Evolutionary conservation across 768 basidiomycete species (phyloP).

Genomic region (Amanita inopinata): DNA sequence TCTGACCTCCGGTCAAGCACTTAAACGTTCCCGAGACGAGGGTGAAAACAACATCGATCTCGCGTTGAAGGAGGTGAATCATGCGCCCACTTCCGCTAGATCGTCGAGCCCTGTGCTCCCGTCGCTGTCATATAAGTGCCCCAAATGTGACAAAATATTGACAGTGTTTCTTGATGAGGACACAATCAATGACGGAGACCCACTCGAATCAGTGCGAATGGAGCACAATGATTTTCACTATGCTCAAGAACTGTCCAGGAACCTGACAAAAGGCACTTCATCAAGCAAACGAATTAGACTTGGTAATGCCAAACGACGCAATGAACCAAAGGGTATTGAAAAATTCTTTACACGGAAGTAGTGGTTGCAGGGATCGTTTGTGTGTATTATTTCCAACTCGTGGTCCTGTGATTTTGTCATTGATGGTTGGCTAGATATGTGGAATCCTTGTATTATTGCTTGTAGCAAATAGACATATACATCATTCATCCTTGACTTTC

Average conservation of each 20-base stretch:
- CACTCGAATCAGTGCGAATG: slow-evolving; percentile 33
- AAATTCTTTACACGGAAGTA: slow-evolving; percentile 28
- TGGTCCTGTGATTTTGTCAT: not conserved
- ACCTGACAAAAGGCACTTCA: slow-evolving; percentile 17
- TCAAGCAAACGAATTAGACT: slow-evolving; percentile 11
- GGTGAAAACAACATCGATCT: slow-evolving; percentile 12
- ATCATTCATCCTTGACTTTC: not conserved
- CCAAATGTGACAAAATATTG: slow-evolving; percentile 39
- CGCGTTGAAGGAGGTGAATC: slow-evolving; percentile 3
- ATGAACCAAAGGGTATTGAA: slow-evolving; percentile 27
- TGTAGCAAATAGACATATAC: not conserved
- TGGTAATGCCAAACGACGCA: slow-evolving; percentile 20
- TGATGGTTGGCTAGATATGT: not conserved
- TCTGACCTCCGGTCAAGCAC: slow-evolving; percentile 35
- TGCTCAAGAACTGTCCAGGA: slow-evolving; percentile 63
- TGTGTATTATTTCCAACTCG: not conserved
- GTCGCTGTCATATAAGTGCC: slow-evolving; percentile 40
- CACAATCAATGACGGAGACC: slow-evolving; percentile 18
- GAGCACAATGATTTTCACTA: slow-evolving; percentile 92
- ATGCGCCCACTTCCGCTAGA: slow-evolving; percentile 4
- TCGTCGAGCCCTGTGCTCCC: slow-evolving; percentile 5
- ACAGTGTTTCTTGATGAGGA: slow-evolving; percentile 6
- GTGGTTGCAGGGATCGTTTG: slow-evolving; percentile 7
- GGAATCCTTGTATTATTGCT: not conserved
- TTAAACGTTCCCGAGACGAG: slow-evolving; percentile 32